These are phyloP conservation scores for Inosperma sp. DNA, from an alignment of 768 basidiomycete species.

Conservation along the genomic window DNA sequence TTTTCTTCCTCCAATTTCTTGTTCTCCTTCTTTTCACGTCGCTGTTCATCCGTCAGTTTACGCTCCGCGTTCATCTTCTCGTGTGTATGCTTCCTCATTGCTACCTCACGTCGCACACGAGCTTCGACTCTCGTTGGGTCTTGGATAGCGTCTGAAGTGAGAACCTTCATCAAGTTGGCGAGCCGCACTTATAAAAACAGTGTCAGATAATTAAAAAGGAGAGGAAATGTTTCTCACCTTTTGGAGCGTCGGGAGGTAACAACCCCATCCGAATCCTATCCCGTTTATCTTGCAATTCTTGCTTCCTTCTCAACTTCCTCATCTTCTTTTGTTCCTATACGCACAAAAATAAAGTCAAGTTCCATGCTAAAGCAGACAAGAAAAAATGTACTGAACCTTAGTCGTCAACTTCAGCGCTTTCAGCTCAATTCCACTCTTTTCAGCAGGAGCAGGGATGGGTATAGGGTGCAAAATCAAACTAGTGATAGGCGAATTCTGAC, in stretches of 20 bases:
- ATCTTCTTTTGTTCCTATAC: conserved; percentile 93
- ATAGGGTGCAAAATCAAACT: conserved; percentile 96
- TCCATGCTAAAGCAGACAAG: neutral
- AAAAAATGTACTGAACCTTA: conserved; percentile 48
- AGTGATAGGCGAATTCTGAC: conserved; percentile 70
- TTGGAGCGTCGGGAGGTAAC: conserved; percentile 90
- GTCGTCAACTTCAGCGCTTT: conserved; percentile 91
- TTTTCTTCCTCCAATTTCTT: conserved; percentile 88
- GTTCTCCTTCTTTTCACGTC: conserved; percentile 78
- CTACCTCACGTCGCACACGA: conserved; percentile 88
- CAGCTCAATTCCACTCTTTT: conserved; percentile 70
- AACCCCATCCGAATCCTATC: conserved; percentile 96
- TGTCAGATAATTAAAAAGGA: conserved; percentile 9
- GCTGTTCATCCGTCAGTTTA: conserved; percentile 87
- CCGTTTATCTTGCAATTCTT: conserved; percentile 89
- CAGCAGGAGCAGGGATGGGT: conserved; percentile 85
- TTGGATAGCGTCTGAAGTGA: conserved; percentile 94
- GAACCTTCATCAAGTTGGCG: conserved; percentile 94
- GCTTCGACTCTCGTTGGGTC: conserved; percentile 98
- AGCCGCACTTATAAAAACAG: conserved; percentile 62
- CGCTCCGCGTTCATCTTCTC: conserved; percentile 92
- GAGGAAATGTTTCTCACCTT: conserved; percentile 51
- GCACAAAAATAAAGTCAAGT: conserved; percentile 15
- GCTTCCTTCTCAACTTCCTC: conserved; percentile 81
- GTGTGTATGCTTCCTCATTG: conserved; percentile 81